A percentile compares a stretch with the other conserved stretches of the same genome.
Evolutionary conservation across 2,329 filamentous ascomycete genomes (phyloP).

Genomic region (Exserohilum turcica): DNA sequence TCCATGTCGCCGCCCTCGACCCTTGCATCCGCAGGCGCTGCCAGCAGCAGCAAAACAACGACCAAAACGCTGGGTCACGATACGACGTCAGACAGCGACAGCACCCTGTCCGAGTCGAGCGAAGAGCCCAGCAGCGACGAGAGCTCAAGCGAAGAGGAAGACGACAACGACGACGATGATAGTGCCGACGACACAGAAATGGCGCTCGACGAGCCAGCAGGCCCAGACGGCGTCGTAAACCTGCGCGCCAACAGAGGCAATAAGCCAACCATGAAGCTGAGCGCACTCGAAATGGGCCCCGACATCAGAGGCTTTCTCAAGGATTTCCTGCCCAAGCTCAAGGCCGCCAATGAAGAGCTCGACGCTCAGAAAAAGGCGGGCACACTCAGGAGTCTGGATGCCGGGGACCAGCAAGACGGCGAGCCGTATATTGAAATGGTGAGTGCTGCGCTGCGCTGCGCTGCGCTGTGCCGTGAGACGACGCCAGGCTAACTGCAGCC

Average conservation of each 20-base stretch:
- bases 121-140: constrained; percentile 48
- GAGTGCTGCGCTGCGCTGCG: no score
- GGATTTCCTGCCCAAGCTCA: constrained; percentile 50
- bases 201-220: constrained; percentile 7
- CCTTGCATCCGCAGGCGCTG: constrained; percentile 22
- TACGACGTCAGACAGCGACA: constrained; percentile 26
- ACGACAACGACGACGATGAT: constrained; percentile 22
- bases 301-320: constrained; percentile 47
- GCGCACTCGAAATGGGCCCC: constrained; percentile 29
- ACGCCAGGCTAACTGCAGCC: constrained; percentile 7
- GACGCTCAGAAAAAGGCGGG: constrained; percentile 49
- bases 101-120: constrained; percentile 42
- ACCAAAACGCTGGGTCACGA: constrained; percentile 27
- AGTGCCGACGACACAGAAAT: constrained; percentile 20
- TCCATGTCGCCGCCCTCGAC: constrained; percentile 28
- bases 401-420: constrained; percentile 29
- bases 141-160: constrained; percentile 37
- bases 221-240: constrained; percentile 29
- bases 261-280: constrained; percentile 41
- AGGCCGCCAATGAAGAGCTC: constrained; percentile 51
- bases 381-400: constrained; percentile 44
- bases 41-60: constrained; percentile 21
- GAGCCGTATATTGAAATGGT: constrained; percentile 51
- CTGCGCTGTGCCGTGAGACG: not conserved
- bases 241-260: constrained; percentile 36